Base-by-base conservation (phyloP, 345 rosid genomes). In the Chamaenerion angustifolium region DNA sequence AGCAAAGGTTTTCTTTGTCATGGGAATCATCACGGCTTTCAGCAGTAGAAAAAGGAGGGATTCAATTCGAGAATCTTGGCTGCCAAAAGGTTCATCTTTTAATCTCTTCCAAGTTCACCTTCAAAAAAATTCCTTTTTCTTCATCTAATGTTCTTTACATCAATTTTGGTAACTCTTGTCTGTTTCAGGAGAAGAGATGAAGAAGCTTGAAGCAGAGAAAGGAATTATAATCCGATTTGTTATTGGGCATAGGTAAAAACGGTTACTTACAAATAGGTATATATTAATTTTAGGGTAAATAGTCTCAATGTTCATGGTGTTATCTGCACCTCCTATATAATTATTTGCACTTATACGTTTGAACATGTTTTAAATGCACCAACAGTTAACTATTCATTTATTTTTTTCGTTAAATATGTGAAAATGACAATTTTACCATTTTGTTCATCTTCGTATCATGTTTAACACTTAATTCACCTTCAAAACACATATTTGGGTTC, bases 181-280 rank as follows among this genome's bases (percentile, higher is more conserved):
- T 47, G 51, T 55, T 64, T 55, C 56, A 83, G 93, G 79, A 49
- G 68, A 72, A 18, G 78, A 76, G 63, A 43, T 43, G 46, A 43
- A 43, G 14, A 43, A 2, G 14, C 46, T 43, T 43, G 46, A 43
- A 43, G 46, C 14, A 43, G 46, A 43, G 7, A 43, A 43, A 16
- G 46, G 46, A 13, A 43, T 43, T 16, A 43, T 43, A 43, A 43
- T 43, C 15, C 46, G 46, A 4, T 43, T 43, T 3, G 46, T 43
- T 13, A 43, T 43, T 4, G 46, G 46, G 3, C 46, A 43, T 16
- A 43, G 46, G 46, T 43, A 12, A 43, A 12, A 43, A 31, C 8
- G 8, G 40, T 14, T 13, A 18, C 31, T 23, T 18, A 13, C 27
- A 43, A n/a, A 46, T 12, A 17, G 37, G 12, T 4, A 31, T 9